These are phyloP conservation scores for Lolium multiflorum DNA, from an alignment of 176 grass and related monocot species.

Conservation along the genomic window DNA sequence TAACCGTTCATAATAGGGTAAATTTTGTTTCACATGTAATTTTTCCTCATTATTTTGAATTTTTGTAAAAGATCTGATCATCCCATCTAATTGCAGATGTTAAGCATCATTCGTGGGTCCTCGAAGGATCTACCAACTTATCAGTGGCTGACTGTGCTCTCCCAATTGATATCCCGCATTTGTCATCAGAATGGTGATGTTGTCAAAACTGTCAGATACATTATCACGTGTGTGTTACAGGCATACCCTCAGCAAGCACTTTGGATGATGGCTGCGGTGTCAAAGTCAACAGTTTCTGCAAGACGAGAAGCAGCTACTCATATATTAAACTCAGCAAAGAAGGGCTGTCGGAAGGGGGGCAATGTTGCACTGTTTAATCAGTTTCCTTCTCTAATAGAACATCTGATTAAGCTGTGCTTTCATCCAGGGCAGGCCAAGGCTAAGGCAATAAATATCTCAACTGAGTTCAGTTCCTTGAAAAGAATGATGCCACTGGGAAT, in stretches of 20 bases:
- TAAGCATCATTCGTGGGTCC: constrained; percentile 74
- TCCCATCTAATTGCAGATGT: constrained; percentile 49
- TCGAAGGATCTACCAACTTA: constrained; percentile 92
- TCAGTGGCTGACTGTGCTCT: constrained; percentile 96
- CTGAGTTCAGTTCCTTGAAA: constrained; percentile 98
- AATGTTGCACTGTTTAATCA: constrained; percentile 68
- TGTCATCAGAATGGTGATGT: constrained; percentile 83
- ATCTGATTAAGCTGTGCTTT: constrained; percentile 93
- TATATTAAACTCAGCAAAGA: constrained; percentile 85
- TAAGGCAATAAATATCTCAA: constrained; percentile 81
- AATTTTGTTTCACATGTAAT: constrained; percentile 7
- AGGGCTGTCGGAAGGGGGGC: constrained; percentile 62
- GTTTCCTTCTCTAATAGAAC: constrained; percentile 83
- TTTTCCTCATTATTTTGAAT: constrained; percentile 1
- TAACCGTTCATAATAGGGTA: constrained; percentile 68
- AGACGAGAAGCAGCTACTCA: constrained; percentile 83
- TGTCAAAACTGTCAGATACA: constrained; percentile 72
- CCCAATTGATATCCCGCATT: constrained; percentile 96
- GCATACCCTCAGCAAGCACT: constrained; percentile 94
- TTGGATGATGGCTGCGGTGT: constrained; percentile 99
- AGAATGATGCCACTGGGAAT: constrained; percentile 99
- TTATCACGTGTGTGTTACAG: constrained; percentile 76
- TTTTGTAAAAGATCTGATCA: constrained; percentile 30
- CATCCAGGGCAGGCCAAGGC: constrained; percentile 85
- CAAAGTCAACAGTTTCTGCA: constrained; percentile 83